Percentiles rank a stretch among this genome's conserved stretches.
These are phyloP conservation scores for Kodamaea ohmeri DNA, from an alignment of 1,139 yeast genomes.

Conservation along the genomic window DNA sequence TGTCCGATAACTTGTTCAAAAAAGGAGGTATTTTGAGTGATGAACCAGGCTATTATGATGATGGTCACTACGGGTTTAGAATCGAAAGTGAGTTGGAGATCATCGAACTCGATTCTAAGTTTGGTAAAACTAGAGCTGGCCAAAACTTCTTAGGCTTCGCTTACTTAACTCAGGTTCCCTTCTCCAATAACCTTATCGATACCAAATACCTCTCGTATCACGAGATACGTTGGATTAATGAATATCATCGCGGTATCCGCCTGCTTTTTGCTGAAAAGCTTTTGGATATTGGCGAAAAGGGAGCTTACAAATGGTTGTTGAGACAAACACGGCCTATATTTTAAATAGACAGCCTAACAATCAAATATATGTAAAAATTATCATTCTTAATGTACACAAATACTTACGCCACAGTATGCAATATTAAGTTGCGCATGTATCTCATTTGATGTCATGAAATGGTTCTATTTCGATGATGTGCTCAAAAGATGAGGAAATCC, in stretches of 20 bases:
- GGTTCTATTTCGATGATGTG: slow-evolving; percentile 6
- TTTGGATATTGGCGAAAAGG: slow-evolving; percentile 35
- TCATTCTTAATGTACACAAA: background rate
- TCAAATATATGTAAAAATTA: slow-evolving; percentile 1
- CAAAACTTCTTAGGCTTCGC: slow-evolving; percentile 41
- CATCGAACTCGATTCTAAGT: slow-evolving; percentile 30
- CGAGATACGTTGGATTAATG: slow-evolving; percentile 54
- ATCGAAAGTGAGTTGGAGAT: slow-evolving; percentile 53
- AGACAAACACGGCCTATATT: slow-evolving; percentile 28
- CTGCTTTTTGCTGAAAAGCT: slow-evolving; percentile 35
- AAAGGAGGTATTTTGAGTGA: slow-evolving; percentile 52
- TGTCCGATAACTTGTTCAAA: slow-evolving; percentile 30
- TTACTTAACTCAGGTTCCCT: slow-evolving; percentile 55
- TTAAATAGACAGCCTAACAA: slow-evolving; percentile 1
- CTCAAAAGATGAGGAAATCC: slow-evolving; percentile 29
- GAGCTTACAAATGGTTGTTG: slow-evolving; percentile 41
- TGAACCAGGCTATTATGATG: slow-evolving; percentile 57
- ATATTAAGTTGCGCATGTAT: too few species aligned
- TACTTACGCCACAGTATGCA: slow-evolving; percentile 11
- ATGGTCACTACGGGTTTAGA: slow-evolving; percentile 51
- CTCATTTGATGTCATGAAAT: too few species aligned
- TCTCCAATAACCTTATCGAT: slow-evolving; percentile 48
- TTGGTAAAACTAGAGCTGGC: slow-evolving; percentile 38
- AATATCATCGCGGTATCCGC: slow-evolving; percentile 41
- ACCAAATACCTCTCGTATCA: slow-evolving; percentile 27